Conservation (phyloP, 176 grass and related monocot species). For the Raddia distichophylla region DNA sequence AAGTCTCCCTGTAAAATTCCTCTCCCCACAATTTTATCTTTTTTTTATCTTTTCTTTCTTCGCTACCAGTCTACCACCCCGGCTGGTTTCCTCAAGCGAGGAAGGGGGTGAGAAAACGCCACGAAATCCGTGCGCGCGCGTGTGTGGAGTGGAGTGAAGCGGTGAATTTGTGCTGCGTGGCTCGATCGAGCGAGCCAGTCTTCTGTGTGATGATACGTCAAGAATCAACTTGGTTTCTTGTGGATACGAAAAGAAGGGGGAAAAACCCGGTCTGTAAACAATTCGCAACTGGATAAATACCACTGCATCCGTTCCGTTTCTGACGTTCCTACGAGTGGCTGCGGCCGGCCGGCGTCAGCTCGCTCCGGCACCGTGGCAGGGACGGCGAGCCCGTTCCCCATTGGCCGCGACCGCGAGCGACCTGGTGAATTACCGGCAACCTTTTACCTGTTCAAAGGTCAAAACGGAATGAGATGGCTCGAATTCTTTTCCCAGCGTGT, state of each 20-base stretch:
- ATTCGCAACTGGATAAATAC: background rate
- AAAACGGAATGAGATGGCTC: constrained; percentile 12
- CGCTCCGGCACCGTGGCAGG: constrained; percentile 2
- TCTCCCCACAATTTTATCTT: background rate
- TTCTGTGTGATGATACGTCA: constrained; percentile 20
- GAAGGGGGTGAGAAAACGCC: constrained; percentile 3
- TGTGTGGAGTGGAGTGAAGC: constrained; percentile 9
- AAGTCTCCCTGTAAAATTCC: constrained; percentile 45
- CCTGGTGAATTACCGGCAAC: constrained; percentile 47
- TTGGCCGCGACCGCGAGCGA: constrained; percentile 6
- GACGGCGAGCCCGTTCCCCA: background rate
- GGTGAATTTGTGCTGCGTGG: background rate
- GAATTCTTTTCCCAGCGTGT: constrained; percentile 18
- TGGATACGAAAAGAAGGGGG: constrained; percentile 6
- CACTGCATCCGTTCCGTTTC: background rate
- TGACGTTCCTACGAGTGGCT: background rate
- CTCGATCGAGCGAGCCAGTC: background rate
- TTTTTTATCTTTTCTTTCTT: constrained; percentile 3
- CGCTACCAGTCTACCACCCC: background rate
- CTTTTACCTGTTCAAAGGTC: constrained; percentile 47
- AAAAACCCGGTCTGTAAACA: background rate
- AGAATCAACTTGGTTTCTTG: constrained; percentile 16
- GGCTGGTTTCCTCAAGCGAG: constrained; percentile 41
- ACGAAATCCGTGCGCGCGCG: constrained; percentile 10
- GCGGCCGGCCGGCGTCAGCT: background rate